Evolutionary conservation across 331 rosid genomes (phyloP).

Genomic region (Quercus phellos): DNA sequence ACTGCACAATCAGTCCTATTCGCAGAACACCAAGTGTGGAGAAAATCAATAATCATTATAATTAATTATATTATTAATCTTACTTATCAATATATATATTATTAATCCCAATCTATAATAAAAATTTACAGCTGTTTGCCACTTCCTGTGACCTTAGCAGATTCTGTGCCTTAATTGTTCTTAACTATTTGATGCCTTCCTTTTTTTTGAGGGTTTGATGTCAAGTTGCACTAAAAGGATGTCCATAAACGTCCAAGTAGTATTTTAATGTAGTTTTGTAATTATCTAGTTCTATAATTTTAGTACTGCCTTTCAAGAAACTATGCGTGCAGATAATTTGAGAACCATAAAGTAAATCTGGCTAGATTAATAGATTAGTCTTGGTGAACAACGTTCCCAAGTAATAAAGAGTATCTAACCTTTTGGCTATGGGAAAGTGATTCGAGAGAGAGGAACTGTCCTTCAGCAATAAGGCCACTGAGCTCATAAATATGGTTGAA

Average conservation of each 20-base stretch:
- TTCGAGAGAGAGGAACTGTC: slow-evolving; percentile 64
- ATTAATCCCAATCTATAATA: too few relatives aligned
- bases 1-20: not conserved
- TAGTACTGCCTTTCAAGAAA: not conserved
- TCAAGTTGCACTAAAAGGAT: too few relatives aligned
- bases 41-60: not conserved
- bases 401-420: slow-evolving; percentile 32
- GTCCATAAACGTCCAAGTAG: not conserved
- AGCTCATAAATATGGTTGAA: slow-evolving; percentile 80
- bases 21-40: not conserved
- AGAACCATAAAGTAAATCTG: not conserved
- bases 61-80: not conserved
- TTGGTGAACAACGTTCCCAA: not conserved
- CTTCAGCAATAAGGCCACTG: slow-evolving; percentile 66
- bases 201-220: not conserved
- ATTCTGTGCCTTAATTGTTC: not conserved
- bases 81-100: too few relatives aligned
- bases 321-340: not conserved
- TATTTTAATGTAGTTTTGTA: not conserved
- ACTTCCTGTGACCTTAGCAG: not conserved
- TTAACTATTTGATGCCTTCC: not conserved
- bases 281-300: not conserved
- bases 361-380: not conserved
- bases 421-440: slow-evolving; percentile 68
- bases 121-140: not conserved